These are phyloP conservation scores for Hypsizygus ulmarius DNA, from an alignment of 1,284 basidiomycete genomes.

Conservation along the genomic window DNA sequence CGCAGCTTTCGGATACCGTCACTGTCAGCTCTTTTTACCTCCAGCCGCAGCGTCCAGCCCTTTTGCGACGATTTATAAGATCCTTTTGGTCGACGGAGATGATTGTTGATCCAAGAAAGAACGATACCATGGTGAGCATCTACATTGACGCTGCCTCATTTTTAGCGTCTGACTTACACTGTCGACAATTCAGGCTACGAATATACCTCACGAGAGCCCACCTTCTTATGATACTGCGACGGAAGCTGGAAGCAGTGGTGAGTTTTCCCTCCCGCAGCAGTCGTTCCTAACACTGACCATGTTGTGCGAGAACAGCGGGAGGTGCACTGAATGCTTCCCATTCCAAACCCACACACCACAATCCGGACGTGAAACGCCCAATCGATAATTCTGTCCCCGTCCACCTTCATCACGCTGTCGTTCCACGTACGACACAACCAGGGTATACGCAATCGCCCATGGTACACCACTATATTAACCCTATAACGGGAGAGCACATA, in stretches of 20 bases:
- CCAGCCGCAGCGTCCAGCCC: conserved; percentile 6
- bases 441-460: conserved; percentile 27
- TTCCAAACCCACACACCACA: not conserved
- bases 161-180: not conserved
- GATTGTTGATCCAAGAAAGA: conserved; percentile 12
- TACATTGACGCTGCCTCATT: not conserved
- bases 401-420: not conserved
- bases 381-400: conserved; percentile 6
- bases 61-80: conserved; percentile 14
- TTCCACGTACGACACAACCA: conserved; percentile 29
- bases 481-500: conserved; percentile 40
- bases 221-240: conserved; percentile 39
- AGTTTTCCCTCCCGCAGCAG: conserved; percentile 7
- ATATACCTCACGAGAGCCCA: conserved; percentile 31
- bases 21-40: too few species aligned
- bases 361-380: conserved; percentile 20
- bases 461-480: conserved; percentile 47
- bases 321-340: not conserved
- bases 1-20: conserved; percentile 8
- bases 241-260: conserved; percentile 25
- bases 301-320: not conserved
- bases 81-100: not conserved
- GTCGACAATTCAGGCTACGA: conserved; percentile 10
- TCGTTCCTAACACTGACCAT: not conserved
- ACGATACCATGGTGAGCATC: conserved; percentile 26